A percentile compares a stretch with the other conserved stretches of the same genome.
phyloP scores from a whole-genome alignment of 306 rosid genomes.

The Prunus dulcis region DNA sequence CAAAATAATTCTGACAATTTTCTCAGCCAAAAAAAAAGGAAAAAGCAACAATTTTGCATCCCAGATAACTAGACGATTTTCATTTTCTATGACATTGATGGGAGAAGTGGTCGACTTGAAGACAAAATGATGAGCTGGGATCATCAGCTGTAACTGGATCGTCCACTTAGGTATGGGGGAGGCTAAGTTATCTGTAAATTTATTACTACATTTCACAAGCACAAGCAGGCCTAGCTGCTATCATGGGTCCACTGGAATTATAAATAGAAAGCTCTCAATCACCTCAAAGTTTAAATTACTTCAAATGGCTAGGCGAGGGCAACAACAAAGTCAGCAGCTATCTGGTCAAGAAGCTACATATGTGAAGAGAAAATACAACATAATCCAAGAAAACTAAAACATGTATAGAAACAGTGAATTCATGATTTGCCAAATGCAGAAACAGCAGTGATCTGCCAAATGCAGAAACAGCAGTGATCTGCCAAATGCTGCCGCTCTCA shows the following conservation, averaged over 20 bases:
- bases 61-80: no score
- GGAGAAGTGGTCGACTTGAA: not conserved
- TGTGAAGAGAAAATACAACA: constrained; percentile 18
- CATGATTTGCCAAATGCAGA: constrained; percentile 10
- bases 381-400: constrained; percentile 17
- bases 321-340: constrained; percentile 10
- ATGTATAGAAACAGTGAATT: not conserved
- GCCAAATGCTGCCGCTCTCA: constrained; percentile 5
- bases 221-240: not conserved
- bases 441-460: not conserved
- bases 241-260: not conserved
- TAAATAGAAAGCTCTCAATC: not conserved
- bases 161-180: not conserved
- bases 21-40: no score
- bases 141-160: not conserved
- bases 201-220: not conserved
- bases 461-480: not conserved
- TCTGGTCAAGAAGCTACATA: constrained; percentile 10
- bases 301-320: constrained; percentile 15
- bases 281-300: constrained; percentile 2
- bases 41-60: no score
- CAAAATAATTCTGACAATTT: not conserved
- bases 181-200: not conserved
- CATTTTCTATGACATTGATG: not conserved
- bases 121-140: not conserved